phyloP scores from a whole-genome alignment of 78 protist genomes.

The Pirum gemmata region DNA sequence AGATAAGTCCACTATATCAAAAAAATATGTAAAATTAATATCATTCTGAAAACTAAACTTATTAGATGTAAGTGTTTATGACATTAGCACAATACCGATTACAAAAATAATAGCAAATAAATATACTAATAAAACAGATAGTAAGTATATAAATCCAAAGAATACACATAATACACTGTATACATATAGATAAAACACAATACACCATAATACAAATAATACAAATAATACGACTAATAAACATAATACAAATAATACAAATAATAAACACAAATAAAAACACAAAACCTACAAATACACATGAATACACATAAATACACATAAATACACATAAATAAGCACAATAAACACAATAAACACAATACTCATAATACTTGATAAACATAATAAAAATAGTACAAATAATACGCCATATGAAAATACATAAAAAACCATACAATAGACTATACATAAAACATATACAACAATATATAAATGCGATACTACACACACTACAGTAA shows the following conservation, averaged over 20 bases:
- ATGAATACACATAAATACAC: background rate
- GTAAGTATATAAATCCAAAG: background rate
- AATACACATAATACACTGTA: background rate
- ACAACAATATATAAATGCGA: background rate
- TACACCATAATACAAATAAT: too few species aligned
- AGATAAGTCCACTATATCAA: conserved; percentile 36
- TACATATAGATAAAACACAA: too few species aligned
- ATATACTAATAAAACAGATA: background rate
- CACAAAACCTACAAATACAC: background rate
- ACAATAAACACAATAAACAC: background rate
- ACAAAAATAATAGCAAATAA: background rate
- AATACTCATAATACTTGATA: background rate
- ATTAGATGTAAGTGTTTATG: background rate
- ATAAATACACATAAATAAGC: background rate
- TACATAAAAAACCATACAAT: too few species aligned
- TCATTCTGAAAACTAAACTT: background rate
- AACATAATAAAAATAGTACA: too few species aligned
- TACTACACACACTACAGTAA: background rate
- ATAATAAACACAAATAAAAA: background rate
- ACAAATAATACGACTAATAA: too few species aligned
- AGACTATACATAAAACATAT: background rate
- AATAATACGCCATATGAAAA: too few species aligned
- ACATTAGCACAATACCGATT: background rate
- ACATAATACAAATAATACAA: background rate
- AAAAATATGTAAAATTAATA: background rate